Evolutionary conservation across 768 basidiomycete genomes (phyloP).

Genomic region (Tricholoma furcatifolium): DNA sequence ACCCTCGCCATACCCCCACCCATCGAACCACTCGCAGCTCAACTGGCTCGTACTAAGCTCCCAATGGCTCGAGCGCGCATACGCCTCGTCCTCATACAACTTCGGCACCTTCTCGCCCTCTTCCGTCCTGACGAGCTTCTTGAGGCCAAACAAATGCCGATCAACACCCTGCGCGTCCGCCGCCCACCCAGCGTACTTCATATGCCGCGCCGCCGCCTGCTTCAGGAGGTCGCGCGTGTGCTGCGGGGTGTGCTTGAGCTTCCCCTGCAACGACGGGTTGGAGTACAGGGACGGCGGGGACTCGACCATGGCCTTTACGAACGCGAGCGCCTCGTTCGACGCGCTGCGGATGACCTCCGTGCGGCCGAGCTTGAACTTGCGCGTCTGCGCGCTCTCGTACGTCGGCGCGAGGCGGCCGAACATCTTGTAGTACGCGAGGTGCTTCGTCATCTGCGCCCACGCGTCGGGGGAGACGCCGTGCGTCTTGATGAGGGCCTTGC

Average conservation of each 20-base stretch:
- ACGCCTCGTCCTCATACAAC: constrained; percentile 76
- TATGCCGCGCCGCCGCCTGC: constrained; percentile 75
- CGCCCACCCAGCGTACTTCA: constrained; percentile 87
- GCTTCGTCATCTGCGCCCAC: constrained; percentile 93
- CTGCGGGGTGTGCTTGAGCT: constrained; percentile 21
- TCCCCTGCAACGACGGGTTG: not conserved
- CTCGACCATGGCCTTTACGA: constrained; percentile 85
- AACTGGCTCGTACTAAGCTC: constrained; percentile 91
- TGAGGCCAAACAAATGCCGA: constrained; percentile 92
- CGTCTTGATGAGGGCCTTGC: constrained; percentile 82
- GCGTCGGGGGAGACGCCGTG: constrained; percentile 89
- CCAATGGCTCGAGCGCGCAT: constrained; percentile 77
- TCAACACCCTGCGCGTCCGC: constrained; percentile 95
- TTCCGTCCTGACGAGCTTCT: constrained; percentile 58
- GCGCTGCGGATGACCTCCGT: constrained; percentile 94
- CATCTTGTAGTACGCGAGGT: constrained; percentile 93
- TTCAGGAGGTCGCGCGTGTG: constrained; percentile 69
- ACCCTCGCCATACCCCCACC: constrained; percentile 77
- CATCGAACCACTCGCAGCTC: constrained; percentile 77
- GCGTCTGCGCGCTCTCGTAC: constrained; percentile 94
- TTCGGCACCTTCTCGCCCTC: constrained; percentile 72
- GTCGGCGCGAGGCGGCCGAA: constrained; percentile 70
- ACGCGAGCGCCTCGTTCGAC: constrained; percentile 79
- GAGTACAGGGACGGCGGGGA: not conserved
- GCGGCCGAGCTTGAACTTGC: constrained; percentile 85